Evolutionary conservation across 2,329 filamentous ascomycete genomes (phyloP).

Genomic region (Lachnellula occidentalis): DNA sequence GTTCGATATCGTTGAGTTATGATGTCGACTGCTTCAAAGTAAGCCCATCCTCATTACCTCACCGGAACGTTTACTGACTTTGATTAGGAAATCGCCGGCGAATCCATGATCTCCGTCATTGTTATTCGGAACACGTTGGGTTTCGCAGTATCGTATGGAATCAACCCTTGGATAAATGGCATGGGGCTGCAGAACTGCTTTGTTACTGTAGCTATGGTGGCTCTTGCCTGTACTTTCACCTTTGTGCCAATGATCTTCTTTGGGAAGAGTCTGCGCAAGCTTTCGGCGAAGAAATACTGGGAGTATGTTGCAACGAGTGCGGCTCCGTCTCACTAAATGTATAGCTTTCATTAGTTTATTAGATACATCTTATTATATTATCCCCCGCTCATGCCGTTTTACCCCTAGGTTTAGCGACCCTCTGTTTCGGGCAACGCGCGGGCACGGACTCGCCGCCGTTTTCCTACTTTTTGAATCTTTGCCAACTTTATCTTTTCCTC

Average conservation of each 20-base stretch:
- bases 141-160: constrained; percentile 44
- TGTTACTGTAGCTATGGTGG: constrained; percentile 33
- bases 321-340: neutral
- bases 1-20: constrained; percentile 38
- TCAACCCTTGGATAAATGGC: constrained; percentile 37
- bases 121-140: constrained; percentile 40
- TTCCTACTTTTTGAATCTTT: too few relatives aligned
- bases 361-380: too few relatives aligned
- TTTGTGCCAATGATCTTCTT: constrained; percentile 21
- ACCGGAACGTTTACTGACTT: neutral
- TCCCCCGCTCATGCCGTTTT: too few relatives aligned
- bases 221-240: constrained; percentile 19
- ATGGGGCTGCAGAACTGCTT: constrained; percentile 39
- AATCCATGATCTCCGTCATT: constrained; percentile 44
- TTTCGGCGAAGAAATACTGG: constrained; percentile 5
- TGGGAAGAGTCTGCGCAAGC: constrained; percentile 2
- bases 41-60: neutral
- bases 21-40: constrained; percentile 40
- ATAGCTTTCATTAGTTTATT: too few relatives aligned
- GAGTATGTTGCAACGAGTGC: neutral
- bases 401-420: too few relatives aligned
- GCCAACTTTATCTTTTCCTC: too few relatives aligned
- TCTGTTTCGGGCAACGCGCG: too few relatives aligned
- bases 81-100: constrained; percentile 32
- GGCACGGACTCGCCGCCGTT: too few relatives aligned